A percentile compares a stretch with the other conserved stretches of the same genome.
Conservation (phyloP, 768 basidiomycete species). For the Mrakia hoshinonis region DNA sequence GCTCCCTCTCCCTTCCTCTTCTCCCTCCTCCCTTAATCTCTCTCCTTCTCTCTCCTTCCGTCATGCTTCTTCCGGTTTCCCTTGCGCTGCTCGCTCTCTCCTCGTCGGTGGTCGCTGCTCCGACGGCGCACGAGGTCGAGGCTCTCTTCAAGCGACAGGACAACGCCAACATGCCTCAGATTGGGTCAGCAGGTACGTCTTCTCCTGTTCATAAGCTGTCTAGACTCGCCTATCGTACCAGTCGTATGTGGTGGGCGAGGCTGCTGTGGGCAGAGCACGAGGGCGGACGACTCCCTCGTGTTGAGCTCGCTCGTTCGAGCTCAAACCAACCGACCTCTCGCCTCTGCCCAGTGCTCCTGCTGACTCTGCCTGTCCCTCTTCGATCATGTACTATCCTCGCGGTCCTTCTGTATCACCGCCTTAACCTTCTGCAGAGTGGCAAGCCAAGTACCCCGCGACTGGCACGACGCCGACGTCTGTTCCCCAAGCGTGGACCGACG, state of each 20-base stretch:
- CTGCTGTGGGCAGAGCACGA: too few species aligned
- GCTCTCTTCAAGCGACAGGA: background rate
- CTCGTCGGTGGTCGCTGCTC: background rate
- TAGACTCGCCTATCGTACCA: too few species aligned
- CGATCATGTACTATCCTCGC: too few species aligned
- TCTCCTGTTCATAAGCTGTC: background rate
- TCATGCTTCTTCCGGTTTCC: background rate
- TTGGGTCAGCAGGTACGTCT: slow-evolving; percentile 6
- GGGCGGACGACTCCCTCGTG: background rate
- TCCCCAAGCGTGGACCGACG: slow-evolving; percentile 63
- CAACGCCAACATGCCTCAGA: background rate
- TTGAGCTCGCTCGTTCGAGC: too few species aligned
- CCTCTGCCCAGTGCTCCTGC: too few species aligned
- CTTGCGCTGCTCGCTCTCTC: slow-evolving; percentile 2
- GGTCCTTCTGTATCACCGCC: background rate
- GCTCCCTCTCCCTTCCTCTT: background rate
- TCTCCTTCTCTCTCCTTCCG: background rate
- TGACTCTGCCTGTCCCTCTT: background rate
- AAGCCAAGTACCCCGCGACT: slow-evolving; percentile 47
- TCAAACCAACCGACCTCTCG: too few species aligned
- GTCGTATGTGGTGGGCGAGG: too few species aligned
- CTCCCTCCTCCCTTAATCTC: background rate
- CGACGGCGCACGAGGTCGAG: background rate
- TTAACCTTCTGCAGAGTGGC: background rate
- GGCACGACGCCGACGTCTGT: slow-evolving; percentile 50